A percentile compares a stretch with the other conserved stretches of the same genome.
These are phyloP conservation scores for Monosporascus sp. DNA, from an alignment of 2,329 filamentous ascomycete species.

Conservation along the genomic window DNA sequence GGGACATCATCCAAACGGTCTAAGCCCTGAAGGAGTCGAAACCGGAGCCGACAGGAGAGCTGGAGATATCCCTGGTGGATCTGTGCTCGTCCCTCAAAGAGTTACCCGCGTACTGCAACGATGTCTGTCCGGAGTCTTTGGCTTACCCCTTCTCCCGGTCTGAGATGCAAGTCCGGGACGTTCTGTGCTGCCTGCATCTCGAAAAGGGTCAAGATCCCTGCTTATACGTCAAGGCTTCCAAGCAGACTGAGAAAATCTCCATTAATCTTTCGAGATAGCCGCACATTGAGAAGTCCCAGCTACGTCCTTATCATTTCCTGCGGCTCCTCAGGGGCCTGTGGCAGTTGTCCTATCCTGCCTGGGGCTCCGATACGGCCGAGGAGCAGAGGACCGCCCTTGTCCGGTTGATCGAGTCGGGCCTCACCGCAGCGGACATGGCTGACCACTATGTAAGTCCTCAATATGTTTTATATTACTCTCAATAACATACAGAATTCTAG, in stretches of 20 bases:
- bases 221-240: too few species aligned
- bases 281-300: constrained; percentile 12
- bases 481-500: constrained; percentile 4
- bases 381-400: constrained; percentile 21
- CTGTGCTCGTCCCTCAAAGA: constrained; percentile 15
- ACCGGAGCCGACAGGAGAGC: constrained; percentile 9
- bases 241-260: too few species aligned
- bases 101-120: constrained; percentile 20
- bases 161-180: constrained; percentile 27
- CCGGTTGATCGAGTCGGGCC: constrained; percentile 18
- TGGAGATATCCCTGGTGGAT: constrained; percentile 12
- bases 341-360: constrained; percentile 25
- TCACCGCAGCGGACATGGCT: constrained; percentile 29
- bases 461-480: neutral
- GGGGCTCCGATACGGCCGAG: constrained; percentile 20
- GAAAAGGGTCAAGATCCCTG: neutral
- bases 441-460: constrained; percentile 27
- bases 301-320: constrained; percentile 17
- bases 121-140: constrained; percentile 2
- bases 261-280: neutral
- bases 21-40: constrained; percentile 30
- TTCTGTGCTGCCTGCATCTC: constrained; percentile 19
- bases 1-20: constrained; percentile 31
- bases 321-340: constrained; percentile 24
- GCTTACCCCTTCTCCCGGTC: constrained; percentile 22